Base-by-base conservation (phyloP, 176 grass and related monocot genomes). In the Cenchrus purpureus region DNA sequence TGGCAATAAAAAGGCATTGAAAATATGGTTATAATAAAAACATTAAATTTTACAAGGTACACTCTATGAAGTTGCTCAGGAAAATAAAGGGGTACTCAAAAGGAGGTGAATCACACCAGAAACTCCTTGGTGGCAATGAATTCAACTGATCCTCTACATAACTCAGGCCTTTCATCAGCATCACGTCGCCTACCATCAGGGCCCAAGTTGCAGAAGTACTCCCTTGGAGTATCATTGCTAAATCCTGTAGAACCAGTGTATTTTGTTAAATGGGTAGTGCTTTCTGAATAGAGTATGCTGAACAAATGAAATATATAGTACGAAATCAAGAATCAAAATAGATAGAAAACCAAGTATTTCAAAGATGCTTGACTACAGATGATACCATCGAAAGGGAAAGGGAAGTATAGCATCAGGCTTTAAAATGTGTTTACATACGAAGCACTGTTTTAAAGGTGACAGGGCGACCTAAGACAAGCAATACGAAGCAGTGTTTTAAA, bases 81-180 rank as follows among this genome's bases (percentile, higher is more conserved):
- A 44, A 29, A 54, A 74, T 37, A 19, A 19, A 10, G 29, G 17
- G 28, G 1, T 32, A 56, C 12, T 32, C 91, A 74, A 58, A 17
- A 74, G 7, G 7, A 34, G 15, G 15, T 37, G 5, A 56, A 74
- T 4, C 57, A 63, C 3, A 97, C 95, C 97, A 99, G 91, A 77
- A 97, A 99, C 80, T 99, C 97, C 87, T 94, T 96, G 59, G 92
- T 92, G 22, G 97, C 97, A 76, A 99, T 54, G 76, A 99, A 99
- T 91, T 99, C 97, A 88, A 99, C 93, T 25, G 97, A 91, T 87
- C 97, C 97, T 91, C 88, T 99, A 37, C 90, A 99, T 71, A 99
- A 82, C 80, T 99, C 97, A 45, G 97, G 94, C 84, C 97, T 99
- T 72, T 97, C 94, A 90, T 99, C 94, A 44, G 94, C 94, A 97